These are phyloP conservation scores for Aurantiochytrium sp. DNA, from an alignment of 108 stramenopile genomes.

Conservation along the genomic window DNA sequence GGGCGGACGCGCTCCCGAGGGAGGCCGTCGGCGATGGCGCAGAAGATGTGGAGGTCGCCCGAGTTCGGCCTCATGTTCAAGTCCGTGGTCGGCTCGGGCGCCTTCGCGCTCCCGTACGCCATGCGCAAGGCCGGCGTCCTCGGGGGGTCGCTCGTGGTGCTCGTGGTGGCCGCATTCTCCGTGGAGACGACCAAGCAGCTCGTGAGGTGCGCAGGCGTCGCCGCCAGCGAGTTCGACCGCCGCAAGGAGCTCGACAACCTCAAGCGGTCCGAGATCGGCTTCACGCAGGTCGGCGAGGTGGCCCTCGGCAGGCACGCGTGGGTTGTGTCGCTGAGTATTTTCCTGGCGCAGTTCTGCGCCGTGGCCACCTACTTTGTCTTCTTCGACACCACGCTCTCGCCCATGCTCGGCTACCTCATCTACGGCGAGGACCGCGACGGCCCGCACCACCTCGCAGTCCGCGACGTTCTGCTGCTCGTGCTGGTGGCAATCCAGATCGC, in stretches of 20 bases:
- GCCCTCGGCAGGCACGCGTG: background rate
- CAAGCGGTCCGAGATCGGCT: background rate
- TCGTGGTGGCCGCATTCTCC: background rate
- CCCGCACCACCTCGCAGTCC: background rate
- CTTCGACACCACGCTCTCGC: background rate
- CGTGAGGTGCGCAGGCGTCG: background rate
- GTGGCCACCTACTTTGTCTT: conserved; percentile 19
- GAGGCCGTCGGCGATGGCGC: no score
- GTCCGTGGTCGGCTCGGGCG: background rate
- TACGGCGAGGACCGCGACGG: background rate
- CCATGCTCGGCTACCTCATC: background rate
- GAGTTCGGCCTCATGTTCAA: conserved; percentile 18
- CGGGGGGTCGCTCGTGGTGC: background rate
- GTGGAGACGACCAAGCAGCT: conserved; percentile 25
- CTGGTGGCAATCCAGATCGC: background rate
- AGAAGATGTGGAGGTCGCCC: background rate
- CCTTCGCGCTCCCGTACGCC: conserved; percentile 5
- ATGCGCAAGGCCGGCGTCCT: background rate
- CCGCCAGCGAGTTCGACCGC: background rate
- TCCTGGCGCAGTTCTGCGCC: background rate
- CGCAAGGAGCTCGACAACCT: background rate
- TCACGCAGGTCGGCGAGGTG: background rate
- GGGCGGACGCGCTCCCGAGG: no score
- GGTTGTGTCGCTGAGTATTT: background rate
- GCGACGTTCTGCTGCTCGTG: background rate